Percentiles rank a stretch among this genome's conserved stretches.
These are phyloP conservation scores for Ceratobasidium sp. DNA, from an alignment of 1,284 basidiomycete genomes.

Conservation along the genomic window DNA sequence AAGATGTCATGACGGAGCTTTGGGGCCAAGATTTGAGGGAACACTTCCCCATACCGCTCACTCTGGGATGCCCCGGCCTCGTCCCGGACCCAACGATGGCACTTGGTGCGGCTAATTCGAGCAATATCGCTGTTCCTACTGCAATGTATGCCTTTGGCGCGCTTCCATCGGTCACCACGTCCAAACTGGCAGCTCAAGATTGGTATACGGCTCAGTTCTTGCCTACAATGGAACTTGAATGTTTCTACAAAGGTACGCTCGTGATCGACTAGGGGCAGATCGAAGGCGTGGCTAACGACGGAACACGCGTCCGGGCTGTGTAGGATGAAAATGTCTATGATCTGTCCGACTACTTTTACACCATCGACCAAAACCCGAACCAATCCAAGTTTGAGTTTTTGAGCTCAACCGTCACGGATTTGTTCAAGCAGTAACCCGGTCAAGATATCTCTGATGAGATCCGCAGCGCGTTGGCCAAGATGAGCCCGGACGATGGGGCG, in stretches of 20 bases:
- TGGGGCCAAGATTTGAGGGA: conserved; percentile 89
- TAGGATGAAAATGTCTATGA: conserved; percentile 78
- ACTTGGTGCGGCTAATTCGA: too few relatives aligned
- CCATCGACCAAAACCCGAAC: conserved; percentile 60
- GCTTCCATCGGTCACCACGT: conserved; percentile 53
- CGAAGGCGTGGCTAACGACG: conserved; percentile 50
- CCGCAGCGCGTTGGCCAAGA: conserved; percentile 62
- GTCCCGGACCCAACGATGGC: conserved; percentile 66
- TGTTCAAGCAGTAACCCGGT: conserved; percentile 85
- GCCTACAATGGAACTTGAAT: conserved; percentile 75
- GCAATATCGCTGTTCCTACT: conserved; percentile 61
- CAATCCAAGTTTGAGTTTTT: conserved; percentile 71
- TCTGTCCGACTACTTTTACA: too few relatives aligned
- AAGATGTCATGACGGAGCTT: conserved; percentile 71
- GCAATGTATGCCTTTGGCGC: conserved; percentile 82
- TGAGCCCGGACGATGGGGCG: conserved; percentile 58
- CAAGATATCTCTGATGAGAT: conserved; percentile 80
- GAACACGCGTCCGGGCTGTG: conserved; percentile 69
- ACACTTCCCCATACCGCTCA: conserved; percentile 87
- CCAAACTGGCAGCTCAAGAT: conserved; percentile 61
- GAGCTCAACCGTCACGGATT: conserved; percentile 64
- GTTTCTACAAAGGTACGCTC: conserved; percentile 83
- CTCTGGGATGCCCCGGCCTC: conserved; percentile 74
- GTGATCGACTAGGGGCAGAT: conserved; percentile 71
- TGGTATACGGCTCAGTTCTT: conserved; percentile 88